A percentile compares a stretch with the other conserved stretches of the same genome.
phyloP scores from a whole-genome alignment of 345 rosid genomes.

The rapeseed (Brassica napus) region DNA sequence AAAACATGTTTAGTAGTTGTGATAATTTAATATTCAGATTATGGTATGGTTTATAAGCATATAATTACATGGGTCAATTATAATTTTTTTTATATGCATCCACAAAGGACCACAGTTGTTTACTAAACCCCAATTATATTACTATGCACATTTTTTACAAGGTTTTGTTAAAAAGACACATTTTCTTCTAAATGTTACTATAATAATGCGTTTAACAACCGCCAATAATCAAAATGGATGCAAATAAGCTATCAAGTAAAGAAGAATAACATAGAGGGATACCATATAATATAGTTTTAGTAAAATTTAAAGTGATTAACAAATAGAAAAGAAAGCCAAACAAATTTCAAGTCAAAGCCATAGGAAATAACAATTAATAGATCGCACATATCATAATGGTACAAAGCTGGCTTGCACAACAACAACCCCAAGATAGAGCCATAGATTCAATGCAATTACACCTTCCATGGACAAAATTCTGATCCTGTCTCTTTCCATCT shows the following conservation, averaged over 20 bases:
- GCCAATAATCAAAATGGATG: neutral
- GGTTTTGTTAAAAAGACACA: neutral
- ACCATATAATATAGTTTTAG: neutral
- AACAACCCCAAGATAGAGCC: constrained; percentile 32
- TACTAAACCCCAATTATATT: neutral
- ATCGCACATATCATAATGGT: constrained; percentile 15
- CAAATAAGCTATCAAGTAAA: neutral
- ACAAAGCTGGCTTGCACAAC: constrained; percentile 43
- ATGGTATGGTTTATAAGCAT: constrained; percentile 11
- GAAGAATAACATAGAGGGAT: neutral
- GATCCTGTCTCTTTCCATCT: constrained; percentile 36
- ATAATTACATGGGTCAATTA: neutral
- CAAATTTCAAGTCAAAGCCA: constrained; percentile 7
- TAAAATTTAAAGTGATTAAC: neutral
- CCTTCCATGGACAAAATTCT: constrained; percentile 21
- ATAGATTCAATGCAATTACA: constrained; percentile 32
- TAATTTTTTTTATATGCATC: neutral
- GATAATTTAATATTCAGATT: constrained; percentile 13
- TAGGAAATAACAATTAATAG: constrained; percentile 6
- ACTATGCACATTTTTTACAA: neutral
- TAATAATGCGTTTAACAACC: neutral
- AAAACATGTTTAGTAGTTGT: constrained; percentile 34
- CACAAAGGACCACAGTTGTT: neutral
- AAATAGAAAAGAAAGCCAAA: neutral
- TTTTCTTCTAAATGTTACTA: neutral